Percentiles rank a stretch among this genome's conserved stretches.
phyloP scores from a whole-genome alignment of 345 rosid species.

The Salix exigua region DNA sequence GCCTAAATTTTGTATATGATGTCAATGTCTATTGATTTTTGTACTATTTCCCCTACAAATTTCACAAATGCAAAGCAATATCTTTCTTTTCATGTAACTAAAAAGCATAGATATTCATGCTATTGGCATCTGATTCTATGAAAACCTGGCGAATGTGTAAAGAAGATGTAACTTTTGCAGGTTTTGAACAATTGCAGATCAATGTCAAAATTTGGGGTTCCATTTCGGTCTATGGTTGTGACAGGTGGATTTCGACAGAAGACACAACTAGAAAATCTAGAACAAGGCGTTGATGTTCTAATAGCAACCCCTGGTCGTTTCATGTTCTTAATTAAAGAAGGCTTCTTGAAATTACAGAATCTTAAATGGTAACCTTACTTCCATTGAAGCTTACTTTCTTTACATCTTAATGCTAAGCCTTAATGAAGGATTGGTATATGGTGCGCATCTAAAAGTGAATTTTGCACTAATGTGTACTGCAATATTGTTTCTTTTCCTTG shows the following conservation, averaged over 20 bases:
- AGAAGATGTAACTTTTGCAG: constrained; percentile 47
- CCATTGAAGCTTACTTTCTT: constrained; percentile 5
- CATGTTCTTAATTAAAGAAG: constrained; percentile 70
- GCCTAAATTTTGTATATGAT: no score
- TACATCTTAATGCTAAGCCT: constrained; percentile 6
- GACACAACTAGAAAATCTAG: constrained; percentile 79
- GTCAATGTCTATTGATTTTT: no score
- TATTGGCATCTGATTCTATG: constrained; percentile 1
- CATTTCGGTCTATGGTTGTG: constrained; percentile 83
- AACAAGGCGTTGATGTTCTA: constrained; percentile 75
- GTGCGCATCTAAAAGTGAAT: neutral
- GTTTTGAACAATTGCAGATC: constrained; percentile 71
- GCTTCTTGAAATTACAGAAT: constrained; percentile 56
- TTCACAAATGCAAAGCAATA: no score
- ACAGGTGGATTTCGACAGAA: constrained; percentile 89
- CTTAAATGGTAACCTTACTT: constrained; percentile 57
- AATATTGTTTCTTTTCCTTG: neutral
- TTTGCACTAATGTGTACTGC: neutral
- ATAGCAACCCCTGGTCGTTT: constrained; percentile 98
- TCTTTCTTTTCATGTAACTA: neutral
- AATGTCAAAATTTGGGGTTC: constrained; percentile 78
- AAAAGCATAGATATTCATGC: neutral
- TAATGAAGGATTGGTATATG: neutral
- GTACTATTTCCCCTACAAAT: no score
- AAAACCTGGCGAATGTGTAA: constrained; percentile 20